Base-by-base conservation (phyloP, 495 filamentous ascomycete genomes). In the Hypomontagnella monticulosa region DNA sequence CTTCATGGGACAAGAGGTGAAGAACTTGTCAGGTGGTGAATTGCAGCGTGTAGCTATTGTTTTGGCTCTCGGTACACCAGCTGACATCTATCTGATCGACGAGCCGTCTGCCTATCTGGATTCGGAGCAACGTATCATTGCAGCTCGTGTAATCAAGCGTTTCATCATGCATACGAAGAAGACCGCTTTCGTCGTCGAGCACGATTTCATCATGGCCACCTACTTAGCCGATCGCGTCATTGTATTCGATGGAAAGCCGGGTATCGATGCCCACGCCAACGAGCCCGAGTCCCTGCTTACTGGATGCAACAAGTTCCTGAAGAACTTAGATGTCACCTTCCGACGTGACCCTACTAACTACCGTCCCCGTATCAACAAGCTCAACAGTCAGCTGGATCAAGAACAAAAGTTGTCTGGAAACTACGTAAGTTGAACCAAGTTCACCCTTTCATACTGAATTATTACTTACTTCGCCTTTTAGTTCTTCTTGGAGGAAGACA, bases 101-200 rank as follows among this genome's bases (percentile, higher is more conserved):
- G 95, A 99, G 80, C 93, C 92, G 36, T 91, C 87, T 66, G 92
- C 92, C 57, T 97, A 97, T 78, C 90, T 99, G 36, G 95, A 99
- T 77, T 97, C 96, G 38, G 96, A 99, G 76, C 95, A 99, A 80
- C 93, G 95, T 91, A 97, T 99, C 67, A 87, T 98, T 60, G 95
- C 94, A 62, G 90, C 93, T 47, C 87, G 93, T 73, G 95, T 98
- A 69, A 99, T 99, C 82, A 99, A 99, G 83, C 89, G 95, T 61
- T 99, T 97, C 85, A 97, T 99, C 71, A 99, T 98, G 95, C 93
- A 98, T 83, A 87, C 92, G 57, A 98, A 99, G 89, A 98, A 98
- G 85, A 98, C 95, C 0, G 95, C 96, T 34, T 98, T 99, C 76
- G 87, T 99, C 64, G 95, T 98, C 70, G 95, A 99, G 87, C 95